Evolutionary conservation across 2,329 filamentous ascomycete species (phyloP), one percentile per base, ranked within the genome.

Genomic region (Rutstroemia sp.): DNA sequence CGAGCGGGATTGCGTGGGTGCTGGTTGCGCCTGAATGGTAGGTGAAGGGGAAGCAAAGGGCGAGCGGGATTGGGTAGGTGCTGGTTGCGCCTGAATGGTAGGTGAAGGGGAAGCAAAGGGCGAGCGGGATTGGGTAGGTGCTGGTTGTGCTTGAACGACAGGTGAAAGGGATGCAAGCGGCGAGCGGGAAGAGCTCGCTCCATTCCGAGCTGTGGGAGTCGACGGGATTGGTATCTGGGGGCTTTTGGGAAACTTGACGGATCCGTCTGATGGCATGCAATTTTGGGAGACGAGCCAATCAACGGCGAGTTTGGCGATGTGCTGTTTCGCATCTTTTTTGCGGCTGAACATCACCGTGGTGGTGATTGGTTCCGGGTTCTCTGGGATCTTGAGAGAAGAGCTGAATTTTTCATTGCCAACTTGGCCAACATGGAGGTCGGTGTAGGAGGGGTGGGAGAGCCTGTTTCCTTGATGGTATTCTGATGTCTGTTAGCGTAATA

Each of bases 241-340:
- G n/a, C 8, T 19, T 30, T 64, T 67, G 2, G 66, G 60, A 48
- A 65, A 69, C 21, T 56, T 62, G 34, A 66, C 58, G 3, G 62
- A 54, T 7, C 67, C 62, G 52, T 63, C 57, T 2, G 51, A 46
- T 1, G 66, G 65, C 66, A 70, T 68, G 48, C 60, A 57, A 1
- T 63, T 62, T 37, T 68, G 62, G 3, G 56, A 54, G 7, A 69
- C 63, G 0, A 70, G 59, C 65, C 64, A 70, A 41, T 67, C 65
- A 42, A 70, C 59, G 4, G 68, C 68, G 21, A 63, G 60, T 58
- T 69, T 70, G 10, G 67, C 64, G 1, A 67, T 67, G 47, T 61
- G 65, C 25, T 65, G 62, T 49, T 70, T 70, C 0, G 69, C 68
- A 7, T 56, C 51, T 54, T 70, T 70, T 59, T 70, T 70, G 25